phyloP scores from a whole-genome alignment of 1,284 basidiomycete species.

The Cutaneotrichosporon cyanovorans region DNA sequence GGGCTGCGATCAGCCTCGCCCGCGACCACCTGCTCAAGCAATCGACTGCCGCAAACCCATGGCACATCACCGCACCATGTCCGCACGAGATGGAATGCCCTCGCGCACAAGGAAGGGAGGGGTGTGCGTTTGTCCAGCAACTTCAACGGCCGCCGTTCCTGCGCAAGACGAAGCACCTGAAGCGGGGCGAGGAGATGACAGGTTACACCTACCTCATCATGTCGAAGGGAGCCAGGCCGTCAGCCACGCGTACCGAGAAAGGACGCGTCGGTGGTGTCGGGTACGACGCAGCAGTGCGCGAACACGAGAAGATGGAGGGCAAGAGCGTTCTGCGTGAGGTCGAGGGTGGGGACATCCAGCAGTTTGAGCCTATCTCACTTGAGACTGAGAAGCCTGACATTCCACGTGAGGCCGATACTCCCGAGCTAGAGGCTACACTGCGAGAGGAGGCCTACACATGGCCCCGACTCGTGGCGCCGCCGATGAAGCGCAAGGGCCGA shows the following conservation, averaged over 20 bases:
- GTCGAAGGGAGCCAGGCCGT: constrained; percentile 64
- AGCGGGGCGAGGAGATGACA: constrained; percentile 72
- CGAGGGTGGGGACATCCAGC: constrained; percentile 30
- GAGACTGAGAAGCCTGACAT: neutral
- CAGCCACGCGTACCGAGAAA: neutral
- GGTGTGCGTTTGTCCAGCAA: constrained; percentile 80
- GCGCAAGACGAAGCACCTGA: constrained; percentile 77
- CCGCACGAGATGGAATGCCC: constrained; percentile 88
- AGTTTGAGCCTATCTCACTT: constrained; percentile 20
- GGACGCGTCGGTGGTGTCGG: constrained; percentile 35
- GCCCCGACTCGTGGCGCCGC: constrained; percentile 85
- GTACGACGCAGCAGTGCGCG: constrained; percentile 25
- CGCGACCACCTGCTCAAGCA: constrained; percentile 62
- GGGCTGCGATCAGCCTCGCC: constrained; percentile 73
- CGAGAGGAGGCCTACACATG: constrained; percentile 59
- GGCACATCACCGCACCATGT: constrained; percentile 55
- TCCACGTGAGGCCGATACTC: constrained; percentile 1
- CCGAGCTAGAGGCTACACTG: constrained; percentile 21
- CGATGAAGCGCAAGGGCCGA: constrained; percentile 86
- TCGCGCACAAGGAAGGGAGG: constrained; percentile 49
- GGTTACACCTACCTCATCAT: constrained; percentile 89
- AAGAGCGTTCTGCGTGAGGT: constrained; percentile 26
- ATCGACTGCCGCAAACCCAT: constrained; percentile 5
- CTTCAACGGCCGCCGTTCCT: constrained; percentile 78
- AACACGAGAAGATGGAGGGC: constrained; percentile 21